phyloP scores from a whole-genome alignment of 345 rosid genomes.

The Luvunga scandens region DNA sequence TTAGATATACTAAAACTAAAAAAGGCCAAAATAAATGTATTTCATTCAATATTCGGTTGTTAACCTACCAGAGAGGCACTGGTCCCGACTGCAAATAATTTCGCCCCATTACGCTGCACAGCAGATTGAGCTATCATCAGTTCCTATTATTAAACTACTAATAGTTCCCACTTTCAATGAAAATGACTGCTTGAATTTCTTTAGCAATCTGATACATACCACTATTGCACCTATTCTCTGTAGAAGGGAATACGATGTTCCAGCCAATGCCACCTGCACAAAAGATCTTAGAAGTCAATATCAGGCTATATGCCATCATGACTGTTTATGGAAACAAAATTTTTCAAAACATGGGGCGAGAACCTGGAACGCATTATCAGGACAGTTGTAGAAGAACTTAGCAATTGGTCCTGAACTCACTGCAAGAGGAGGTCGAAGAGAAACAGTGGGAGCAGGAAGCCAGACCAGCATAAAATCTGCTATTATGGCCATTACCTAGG shows the following conservation, averaged over 20 bases:
- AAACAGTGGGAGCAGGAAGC: constrained; percentile 74
- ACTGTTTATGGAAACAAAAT: neutral
- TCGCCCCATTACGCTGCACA: constrained; percentile 57
- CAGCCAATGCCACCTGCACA: constrained; percentile 50
- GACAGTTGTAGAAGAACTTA: constrained; percentile 63
- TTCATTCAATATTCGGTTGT: neutral
- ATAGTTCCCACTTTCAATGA: neutral
- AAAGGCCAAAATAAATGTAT: neutral
- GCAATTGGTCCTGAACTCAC: constrained; percentile 53
- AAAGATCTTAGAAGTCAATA: constrained; percentile 3
- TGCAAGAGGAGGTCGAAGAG: constrained; percentile 62
- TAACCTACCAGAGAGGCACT: constrained; percentile 53
- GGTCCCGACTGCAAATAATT: constrained; percentile 57
- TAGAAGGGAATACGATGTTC: constrained; percentile 48
- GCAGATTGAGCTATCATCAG: neutral
- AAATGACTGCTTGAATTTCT: neutral
- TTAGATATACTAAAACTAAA: neutral
- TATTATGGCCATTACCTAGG: constrained; percentile 70
- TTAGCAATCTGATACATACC: constrained; percentile 27
- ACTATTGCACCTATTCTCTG: constrained; percentile 53
- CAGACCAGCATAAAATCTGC: constrained; percentile 90
- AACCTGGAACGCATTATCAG: constrained; percentile 71
- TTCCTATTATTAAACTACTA: neutral
- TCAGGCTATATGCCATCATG: neutral
- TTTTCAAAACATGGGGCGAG: neutral